phyloP scores from a whole-genome alignment of 768 basidiomycete genomes.

The Pleurotus salmoneostramineus region DNA sequence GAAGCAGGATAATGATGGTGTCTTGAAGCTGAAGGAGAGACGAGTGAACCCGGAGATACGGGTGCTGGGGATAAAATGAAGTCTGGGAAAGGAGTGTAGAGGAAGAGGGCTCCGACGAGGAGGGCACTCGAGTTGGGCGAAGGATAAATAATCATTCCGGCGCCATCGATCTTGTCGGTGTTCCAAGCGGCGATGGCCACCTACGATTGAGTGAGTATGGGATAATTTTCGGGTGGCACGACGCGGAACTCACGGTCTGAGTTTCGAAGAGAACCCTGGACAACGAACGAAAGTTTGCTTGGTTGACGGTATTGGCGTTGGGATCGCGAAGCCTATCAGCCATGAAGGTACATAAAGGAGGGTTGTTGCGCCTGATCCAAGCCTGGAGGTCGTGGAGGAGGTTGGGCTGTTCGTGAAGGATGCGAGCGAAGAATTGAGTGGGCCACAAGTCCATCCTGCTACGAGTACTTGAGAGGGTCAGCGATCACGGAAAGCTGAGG shows the following conservation, averaged over 20 bases:
- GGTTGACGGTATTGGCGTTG: constrained; percentile 44
- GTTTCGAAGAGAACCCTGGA: constrained; percentile 48
- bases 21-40: neutral
- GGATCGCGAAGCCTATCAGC: constrained; percentile 53
- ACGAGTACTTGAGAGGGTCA: constrained; percentile 10
- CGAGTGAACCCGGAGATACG: constrained; percentile 6
- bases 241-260: constrained; percentile 39
- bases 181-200: constrained; percentile 52
- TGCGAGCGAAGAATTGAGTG: constrained; percentile 38
- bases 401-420: constrained; percentile 32
- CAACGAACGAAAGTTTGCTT: constrained; percentile 50
- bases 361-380: constrained; percentile 44
- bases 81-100: constrained; percentile 42
- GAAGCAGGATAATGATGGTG: neutral
- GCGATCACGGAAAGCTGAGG: constrained; percentile 29
- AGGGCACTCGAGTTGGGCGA: constrained; percentile 47
- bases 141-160: constrained; percentile 52
- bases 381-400: constrained; percentile 42
- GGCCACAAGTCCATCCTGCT: constrained; percentile 59
- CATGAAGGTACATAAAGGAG: constrained; percentile 60
- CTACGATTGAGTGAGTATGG: constrained; percentile 22
- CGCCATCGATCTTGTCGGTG: constrained; percentile 37
- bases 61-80: constrained; percentile 30
- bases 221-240: neutral
- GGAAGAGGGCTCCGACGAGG: constrained; percentile 48